Evolutionary conservation across 805 yeast genomes (phyloP), one percentile per base, ranked within the genome.

Genomic region (Metschnikowia reukaufii): DNA sequence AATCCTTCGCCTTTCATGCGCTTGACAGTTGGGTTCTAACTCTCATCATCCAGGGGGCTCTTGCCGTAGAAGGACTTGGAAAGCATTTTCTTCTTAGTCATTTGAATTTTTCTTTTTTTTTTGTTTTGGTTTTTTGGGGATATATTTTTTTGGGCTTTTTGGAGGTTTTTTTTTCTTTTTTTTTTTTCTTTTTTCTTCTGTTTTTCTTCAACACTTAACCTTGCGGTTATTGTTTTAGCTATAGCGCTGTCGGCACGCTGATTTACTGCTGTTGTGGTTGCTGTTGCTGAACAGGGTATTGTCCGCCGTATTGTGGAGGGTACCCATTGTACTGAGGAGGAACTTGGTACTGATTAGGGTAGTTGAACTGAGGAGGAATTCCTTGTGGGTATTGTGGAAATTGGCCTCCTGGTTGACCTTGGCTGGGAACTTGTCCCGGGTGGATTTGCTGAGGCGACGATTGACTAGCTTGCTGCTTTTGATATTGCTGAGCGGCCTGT

Each of bases 301-400:
- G 54, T 3, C 60, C 65, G 16, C 53, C 52, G 34, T 38, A 52
- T 33, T 55, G 65, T n/a, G 62, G 58, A 7, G 62, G 58, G 48
- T 62, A 62, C 6, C 63, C 66, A 32, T 59, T 60, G 52, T 52
- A 60, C 46, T 62, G 69, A 15, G 66, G 49, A 13, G 58, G 56
- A 7, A 44, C 44, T 39, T 56, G 63, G 32, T 48, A 48, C 20
- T 55, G 57, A 35, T 50, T 52, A 10, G 58, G 62, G 47, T 53
- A 54, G 25, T 57, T 61, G 39, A 44, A 55, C 34, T 50, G 56
- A 8, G 55, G 54, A 4, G 54, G 48, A 20, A 37, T 23, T 3
- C 48, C 53, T 18, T 46, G 49, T 10, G 56, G 50, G 21, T 44
- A 47, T 36, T 45, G 56, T n/a, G 56, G 49, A 25, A 33, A 47